Evolutionary conservation across 495 filamentous ascomycete genomes (phyloP), one percentile per base, ranked within the genome.

Genomic region (Cenococcum geophilum): DNA sequence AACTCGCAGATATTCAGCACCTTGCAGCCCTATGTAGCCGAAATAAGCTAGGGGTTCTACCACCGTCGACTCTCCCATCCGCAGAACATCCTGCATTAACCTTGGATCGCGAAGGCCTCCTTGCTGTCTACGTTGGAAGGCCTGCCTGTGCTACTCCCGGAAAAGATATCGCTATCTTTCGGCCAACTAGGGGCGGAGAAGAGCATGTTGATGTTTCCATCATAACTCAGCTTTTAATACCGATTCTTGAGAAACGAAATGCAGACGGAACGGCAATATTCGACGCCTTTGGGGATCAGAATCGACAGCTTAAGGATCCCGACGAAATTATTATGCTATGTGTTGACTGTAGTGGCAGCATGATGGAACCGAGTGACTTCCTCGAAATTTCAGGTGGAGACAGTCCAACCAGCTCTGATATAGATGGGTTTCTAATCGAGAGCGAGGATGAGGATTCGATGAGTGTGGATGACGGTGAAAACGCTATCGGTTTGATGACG

Each of bases 281-380:
- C 55, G 70, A 73, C 50, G 65, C 63, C 6, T 67, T 74, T 53
- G 69, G 72, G 1, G 71, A 65, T 27, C 54, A 59, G 5, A 49
- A 62, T 16, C 57, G 59, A 14, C 60, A 61, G 52, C 34, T 68
- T 11, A 61, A 61, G 55, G 52, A 63, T 6, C 72, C 72, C 5
- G 71, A 73, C 32, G 72, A 74, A 58, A 57, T 74, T 27, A 54
- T 71, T 47, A 68, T 74, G 61, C 62, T 74, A 32, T 63, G 58
- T 48, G 69, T 74, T 25, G 71, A 74, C 56, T 70, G 66, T 34
- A 67, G 62, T 42, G 45, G 43, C 10, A 71, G 69, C 51, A 74
- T 74, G 72, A 22, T 23, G 20, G 47, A 47, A 2, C 49, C 65
- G 11, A 67, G 70, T 20, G 72, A 69, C 32, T 73, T 74, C 58